Percentiles rank a stretch among this genome's conserved stretches.
Conservation (phyloP, 2,329 filamentous ascomycete genomes). For the Trichoderma sp. region DNA sequence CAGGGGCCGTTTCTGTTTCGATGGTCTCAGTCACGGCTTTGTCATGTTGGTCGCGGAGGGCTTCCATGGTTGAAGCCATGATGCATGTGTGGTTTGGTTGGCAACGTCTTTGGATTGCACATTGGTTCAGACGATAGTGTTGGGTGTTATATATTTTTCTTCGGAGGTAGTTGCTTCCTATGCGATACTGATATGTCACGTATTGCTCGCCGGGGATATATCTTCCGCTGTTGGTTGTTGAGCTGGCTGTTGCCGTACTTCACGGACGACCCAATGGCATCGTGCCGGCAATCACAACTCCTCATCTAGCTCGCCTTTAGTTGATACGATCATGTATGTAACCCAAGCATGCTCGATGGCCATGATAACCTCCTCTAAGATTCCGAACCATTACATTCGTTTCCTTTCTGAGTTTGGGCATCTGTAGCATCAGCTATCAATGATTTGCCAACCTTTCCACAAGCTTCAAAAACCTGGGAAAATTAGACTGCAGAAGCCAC, state of each 20-base stretch:
- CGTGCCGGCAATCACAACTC: not conserved
- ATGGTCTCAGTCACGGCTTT: not conserved
- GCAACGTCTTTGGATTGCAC: not conserved
- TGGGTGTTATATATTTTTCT: not conserved
- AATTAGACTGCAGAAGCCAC: not conserved
- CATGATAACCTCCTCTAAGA: not conserved
- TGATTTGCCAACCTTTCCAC: not conserved
- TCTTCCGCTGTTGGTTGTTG: not conserved
- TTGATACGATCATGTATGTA: constrained; percentile 7
- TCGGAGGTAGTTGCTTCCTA: not conserved
- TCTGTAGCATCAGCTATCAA: not conserved
- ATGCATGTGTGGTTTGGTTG: not conserved
- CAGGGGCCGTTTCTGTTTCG: not conserved
- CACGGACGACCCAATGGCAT: not conserved
- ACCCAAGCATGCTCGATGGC: not conserved
- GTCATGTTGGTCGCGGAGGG: not conserved
- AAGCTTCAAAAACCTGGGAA: not conserved
- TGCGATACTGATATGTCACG: not conserved
- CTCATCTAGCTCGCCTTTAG: not conserved
- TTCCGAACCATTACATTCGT: not conserved
- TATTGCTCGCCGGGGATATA: not conserved
- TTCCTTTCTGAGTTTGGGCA: not conserved
- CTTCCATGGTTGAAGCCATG: constrained; percentile 7
- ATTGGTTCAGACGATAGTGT: not conserved
- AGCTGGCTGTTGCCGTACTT: not conserved